Conservation (phyloP, 768 basidiomycete species). For the Hericium rajendrae region DNA sequence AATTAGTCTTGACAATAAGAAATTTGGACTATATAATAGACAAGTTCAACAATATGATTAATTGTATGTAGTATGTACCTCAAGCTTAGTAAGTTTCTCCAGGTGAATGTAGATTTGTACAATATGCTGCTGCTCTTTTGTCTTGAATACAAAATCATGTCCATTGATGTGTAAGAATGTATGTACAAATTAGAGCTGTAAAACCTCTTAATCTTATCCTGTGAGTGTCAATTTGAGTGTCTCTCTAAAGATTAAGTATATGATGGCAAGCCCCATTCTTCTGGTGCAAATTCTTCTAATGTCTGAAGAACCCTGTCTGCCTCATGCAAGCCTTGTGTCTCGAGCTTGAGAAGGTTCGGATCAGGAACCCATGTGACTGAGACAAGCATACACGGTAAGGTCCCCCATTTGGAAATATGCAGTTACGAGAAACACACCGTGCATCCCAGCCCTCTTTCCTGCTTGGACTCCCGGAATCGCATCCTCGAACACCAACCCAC, state of each 20-base stretch:
- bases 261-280: slow-evolving; percentile 76
- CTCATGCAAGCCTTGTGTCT: slow-evolving; percentile 22
- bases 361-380: slow-evolving; percentile 85
- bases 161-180: no score
- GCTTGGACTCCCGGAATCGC: slow-evolving; percentile 68
- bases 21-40: not conserved
- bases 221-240: no score
- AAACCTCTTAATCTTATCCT: no score
- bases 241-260: slow-evolving; percentile 25
- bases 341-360: slow-evolving; percentile 45
- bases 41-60: not conserved
- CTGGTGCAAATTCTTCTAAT: slow-evolving; percentile 67
- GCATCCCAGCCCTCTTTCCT: slow-evolving; percentile 79
- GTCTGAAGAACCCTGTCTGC: slow-evolving; percentile 47
- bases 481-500: slow-evolving; percentile 79
- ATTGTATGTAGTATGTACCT: no score
- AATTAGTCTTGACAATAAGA: no score
- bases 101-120: no score
- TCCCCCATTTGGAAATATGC: not conserved
- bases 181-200: no score
- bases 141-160: no score
- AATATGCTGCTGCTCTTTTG: no score
- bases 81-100: no score
- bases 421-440: slow-evolving; percentile 37
- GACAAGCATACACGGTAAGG: not conserved